Conservation (phyloP, 768 basidiomycete genomes). For the Boletus speciosus region DNA sequence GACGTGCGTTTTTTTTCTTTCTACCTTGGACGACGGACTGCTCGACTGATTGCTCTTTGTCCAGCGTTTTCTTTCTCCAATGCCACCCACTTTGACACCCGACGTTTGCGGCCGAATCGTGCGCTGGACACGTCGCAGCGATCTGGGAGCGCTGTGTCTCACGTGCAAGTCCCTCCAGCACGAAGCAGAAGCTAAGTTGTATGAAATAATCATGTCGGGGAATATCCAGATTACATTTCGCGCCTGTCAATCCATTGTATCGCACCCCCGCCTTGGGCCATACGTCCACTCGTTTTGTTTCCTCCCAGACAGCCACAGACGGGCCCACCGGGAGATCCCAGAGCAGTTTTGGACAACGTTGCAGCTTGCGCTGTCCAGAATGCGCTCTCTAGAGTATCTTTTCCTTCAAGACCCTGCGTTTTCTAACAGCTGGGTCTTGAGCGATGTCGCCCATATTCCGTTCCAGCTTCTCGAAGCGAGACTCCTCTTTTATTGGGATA, state of each 20-base stretch:
- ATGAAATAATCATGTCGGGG: slow-evolving; percentile 38
- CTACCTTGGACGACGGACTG: background rate
- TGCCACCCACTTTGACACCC: slow-evolving; percentile 34
- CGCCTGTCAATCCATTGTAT: slow-evolving; percentile 39
- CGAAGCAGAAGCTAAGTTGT: slow-evolving; percentile 47
- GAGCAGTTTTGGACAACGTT: slow-evolving; percentile 44
- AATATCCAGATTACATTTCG: slow-evolving; percentile 35
- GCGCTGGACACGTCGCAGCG: slow-evolving; percentile 32
- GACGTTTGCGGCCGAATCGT: slow-evolving; percentile 43
- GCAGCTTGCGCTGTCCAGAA: slow-evolving; percentile 40
- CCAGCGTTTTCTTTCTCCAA: background rate
- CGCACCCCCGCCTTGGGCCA: slow-evolving; percentile 35
- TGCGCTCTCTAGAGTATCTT: slow-evolving; percentile 44
- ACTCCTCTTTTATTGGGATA: slow-evolving; percentile 50
- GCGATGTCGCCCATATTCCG: slow-evolving; percentile 34
- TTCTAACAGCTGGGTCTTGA: slow-evolving; percentile 45
- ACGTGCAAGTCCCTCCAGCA: slow-evolving; percentile 46
- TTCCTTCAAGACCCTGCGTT: slow-evolving; percentile 39
- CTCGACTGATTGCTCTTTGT: background rate
- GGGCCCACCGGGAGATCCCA: slow-evolving; percentile 20
- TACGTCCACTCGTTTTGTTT: slow-evolving; percentile 45
- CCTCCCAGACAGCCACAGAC: slow-evolving; percentile 31
- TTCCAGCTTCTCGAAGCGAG: slow-evolving; percentile 51
- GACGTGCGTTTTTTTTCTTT: background rate
- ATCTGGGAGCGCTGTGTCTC: slow-evolving; percentile 43